A percentile compares a stretch with the other conserved stretches of the same genome.
These are phyloP conservation scores for Dactylis glomerata DNA, from an alignment of 176 grass and related monocot species.

Conservation along the genomic window DNA sequence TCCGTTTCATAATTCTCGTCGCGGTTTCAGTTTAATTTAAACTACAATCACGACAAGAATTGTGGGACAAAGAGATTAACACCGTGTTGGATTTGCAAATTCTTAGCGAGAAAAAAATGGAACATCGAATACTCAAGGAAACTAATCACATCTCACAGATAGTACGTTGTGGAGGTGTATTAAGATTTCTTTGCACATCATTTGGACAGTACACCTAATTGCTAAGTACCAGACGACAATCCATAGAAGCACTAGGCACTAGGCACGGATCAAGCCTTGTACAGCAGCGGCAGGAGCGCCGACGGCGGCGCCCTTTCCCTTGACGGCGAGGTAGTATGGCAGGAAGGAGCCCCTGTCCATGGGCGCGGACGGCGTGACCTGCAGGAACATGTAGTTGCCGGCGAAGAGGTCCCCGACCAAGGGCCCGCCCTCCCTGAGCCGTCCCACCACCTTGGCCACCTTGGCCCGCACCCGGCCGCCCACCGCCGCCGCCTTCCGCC, in stretches of 20 bases:
- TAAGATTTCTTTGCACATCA: neutral
- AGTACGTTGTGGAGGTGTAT: neutral
- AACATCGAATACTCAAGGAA: too few relatives aligned
- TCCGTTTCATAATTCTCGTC: too few relatives aligned
- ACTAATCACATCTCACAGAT: neutral
- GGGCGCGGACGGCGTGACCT: slow-evolving; percentile 65
- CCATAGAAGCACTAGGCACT: neutral
- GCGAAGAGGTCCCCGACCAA: slow-evolving; percentile 76
- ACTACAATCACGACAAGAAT: too few relatives aligned
- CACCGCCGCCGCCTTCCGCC: slow-evolving; percentile 46
- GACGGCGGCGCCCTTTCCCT: neutral
- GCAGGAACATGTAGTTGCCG: slow-evolving; percentile 96
- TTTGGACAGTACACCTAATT: neutral
- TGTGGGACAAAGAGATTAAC: too few relatives aligned
- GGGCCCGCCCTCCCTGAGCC: slow-evolving; percentile 69
- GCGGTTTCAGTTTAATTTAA: too few relatives aligned
- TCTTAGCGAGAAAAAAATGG: neutral
- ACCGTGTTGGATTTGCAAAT: neutral
- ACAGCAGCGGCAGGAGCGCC: neutral
- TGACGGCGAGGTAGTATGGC: slow-evolving; percentile 29
- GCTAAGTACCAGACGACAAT: too few relatives aligned
- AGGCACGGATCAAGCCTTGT: slow-evolving; percentile 22
- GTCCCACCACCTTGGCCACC: slow-evolving; percentile 50
- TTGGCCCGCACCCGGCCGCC: slow-evolving; percentile 37
- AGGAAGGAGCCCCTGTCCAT: slow-evolving; percentile 2